Base-by-base conservation (phyloP, 305 asterid species). In the Petunia hybrid region DNA sequence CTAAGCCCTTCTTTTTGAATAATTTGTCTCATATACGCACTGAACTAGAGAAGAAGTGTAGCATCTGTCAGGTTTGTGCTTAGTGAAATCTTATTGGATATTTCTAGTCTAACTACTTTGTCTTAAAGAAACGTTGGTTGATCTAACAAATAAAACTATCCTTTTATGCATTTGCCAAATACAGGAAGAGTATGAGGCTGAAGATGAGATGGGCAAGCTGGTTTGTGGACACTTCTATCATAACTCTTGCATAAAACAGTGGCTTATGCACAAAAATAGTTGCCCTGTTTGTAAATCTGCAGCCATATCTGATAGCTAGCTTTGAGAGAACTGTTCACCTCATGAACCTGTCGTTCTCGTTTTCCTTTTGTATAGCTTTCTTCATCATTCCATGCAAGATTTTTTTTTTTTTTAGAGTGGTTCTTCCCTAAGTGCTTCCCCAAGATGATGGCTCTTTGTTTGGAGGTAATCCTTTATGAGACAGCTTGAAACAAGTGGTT, bases 271-370 rank as follows among this genome's bases (percentile, higher is more conserved):
- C 86, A 95, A 87, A 83, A 95, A 91, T 46, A 81, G 82, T 57
- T 95, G 98, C 85, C 99, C 98, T 4, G 66, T 95, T 74, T 95
- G 97, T 87, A 95, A 93, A 89, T 85, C 89, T 4, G 88, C 90
- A 16, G 99, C 91, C 13, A 45, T 9, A 38, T 46, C 59, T 39
- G 48, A 39, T 12, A 65, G 10, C 71, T 39, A 80, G 45, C 8
- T 82, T 91, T 48, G 87, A 81, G 39, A 13, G 48, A 65, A 12
- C 10, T 12, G 36, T 35, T 62, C n/a, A 8, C 6, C 39, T 68
- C 66, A 64, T 43, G 4, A 43, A 3, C 53, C 38, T 67, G 14
- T 22, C 22, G 39, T 41, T 68, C 43, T 69, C 0, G 9, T 42
- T 1, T 31, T 31, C 12, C 77, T 70, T 70, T 45, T 70, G 53